Evolutionary conservation across 2,329 filamentous ascomycete genomes (phyloP).

Genomic region (Penicillium hordei): DNA sequence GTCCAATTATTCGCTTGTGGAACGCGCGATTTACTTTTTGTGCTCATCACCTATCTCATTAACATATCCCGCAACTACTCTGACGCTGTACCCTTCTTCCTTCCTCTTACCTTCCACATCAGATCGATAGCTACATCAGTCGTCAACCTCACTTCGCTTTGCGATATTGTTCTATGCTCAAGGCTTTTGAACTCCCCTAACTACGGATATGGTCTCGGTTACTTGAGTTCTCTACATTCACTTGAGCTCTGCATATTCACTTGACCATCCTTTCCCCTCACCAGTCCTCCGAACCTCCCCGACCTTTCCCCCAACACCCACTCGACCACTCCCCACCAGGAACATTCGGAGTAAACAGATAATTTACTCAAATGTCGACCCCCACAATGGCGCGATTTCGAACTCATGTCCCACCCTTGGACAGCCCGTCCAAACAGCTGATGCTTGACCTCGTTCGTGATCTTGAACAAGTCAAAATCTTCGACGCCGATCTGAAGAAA

Average conservation of each 20-base stretch:
- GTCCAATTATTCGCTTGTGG: neutral
- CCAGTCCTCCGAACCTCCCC: neutral
- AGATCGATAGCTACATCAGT: neutral
- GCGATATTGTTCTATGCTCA: neutral
- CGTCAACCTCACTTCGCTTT: neutral
- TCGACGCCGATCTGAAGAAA: conserved; percentile 45
- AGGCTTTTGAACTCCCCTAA: neutral
- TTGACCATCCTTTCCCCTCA: neutral
- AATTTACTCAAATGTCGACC: neutral
- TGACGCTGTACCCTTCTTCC: neutral
- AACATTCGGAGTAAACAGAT: neutral
- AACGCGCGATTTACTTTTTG: neutral
- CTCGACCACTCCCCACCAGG: neutral
- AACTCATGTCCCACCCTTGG: conserved; percentile 32
- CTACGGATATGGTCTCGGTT: neutral
- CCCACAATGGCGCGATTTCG: conserved; percentile 30
- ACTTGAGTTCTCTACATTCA: neutral
- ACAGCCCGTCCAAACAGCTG: conserved; percentile 44
- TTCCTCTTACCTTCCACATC: neutral
- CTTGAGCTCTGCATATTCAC: neutral
- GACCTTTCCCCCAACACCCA: neutral
- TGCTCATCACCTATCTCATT: neutral
- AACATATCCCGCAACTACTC: neutral
- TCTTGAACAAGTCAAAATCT: conserved; percentile 43
- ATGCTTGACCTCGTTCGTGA: conserved; percentile 43